phyloP scores from a whole-genome alignment of 176 grass and related monocot species.

The Triticum timopheevii region DNA sequence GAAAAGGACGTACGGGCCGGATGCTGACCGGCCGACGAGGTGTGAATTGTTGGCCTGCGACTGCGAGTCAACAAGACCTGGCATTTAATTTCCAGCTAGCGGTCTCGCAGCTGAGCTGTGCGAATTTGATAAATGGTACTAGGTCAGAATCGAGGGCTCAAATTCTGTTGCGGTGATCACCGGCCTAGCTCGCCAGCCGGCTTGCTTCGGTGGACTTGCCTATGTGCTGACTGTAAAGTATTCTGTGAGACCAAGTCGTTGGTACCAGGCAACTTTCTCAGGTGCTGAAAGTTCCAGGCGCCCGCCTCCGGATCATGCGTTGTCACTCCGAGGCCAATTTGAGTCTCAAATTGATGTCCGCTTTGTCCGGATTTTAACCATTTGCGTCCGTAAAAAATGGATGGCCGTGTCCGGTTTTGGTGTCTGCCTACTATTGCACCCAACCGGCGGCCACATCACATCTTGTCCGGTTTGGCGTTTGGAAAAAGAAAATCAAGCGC shows the following conservation, averaged over 20 bases:
- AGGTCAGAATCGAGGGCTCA: neutral
- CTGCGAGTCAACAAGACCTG: neutral
- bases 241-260: no score
- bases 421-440: no score
- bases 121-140: neutral
- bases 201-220: neutral
- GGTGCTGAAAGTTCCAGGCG: no score
- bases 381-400: no score
- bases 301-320: no score
- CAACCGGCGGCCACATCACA: no score
- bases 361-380: no score
- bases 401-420: no score
- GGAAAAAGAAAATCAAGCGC: rapidly evolving
- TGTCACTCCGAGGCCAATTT: no score
- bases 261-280: no score
- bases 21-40: neutral
- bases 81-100: neutral
- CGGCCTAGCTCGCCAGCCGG: neutral
- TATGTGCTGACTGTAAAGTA: no score
- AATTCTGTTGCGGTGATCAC: neutral
- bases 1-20: neutral
- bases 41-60: neutral
- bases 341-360: rapidly evolving
- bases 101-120: neutral
- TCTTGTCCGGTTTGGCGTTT: no score